Base-by-base conservation (phyloP, 139 green algal genomes). In the Picochlorum sp. region DNA sequence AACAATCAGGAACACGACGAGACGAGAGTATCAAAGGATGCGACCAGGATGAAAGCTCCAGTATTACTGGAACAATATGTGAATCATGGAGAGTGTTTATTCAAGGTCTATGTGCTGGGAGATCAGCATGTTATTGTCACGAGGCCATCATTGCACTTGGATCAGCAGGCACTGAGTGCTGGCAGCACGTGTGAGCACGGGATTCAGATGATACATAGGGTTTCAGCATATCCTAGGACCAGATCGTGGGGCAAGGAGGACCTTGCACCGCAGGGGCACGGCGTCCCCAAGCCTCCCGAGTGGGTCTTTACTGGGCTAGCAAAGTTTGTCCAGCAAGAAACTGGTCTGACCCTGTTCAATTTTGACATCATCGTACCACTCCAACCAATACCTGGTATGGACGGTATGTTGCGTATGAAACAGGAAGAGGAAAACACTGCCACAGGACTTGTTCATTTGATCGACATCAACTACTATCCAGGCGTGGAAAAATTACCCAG, bases 361-460 rank as follows among this genome's bases (percentile, higher is more conserved):
- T 95, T 95, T 75, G 87, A 95, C 60, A 70, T 95, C 18, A 85
- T 95, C 11, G 70, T 78, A n/a, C 85, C 85, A 13, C 54, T 69
- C 28, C 15, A 64, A 31, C 52, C 54, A 45, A 21, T 18, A 26
- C n/a, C 57, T 41, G 21, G 38, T 30, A 13, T 47, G 21, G 45
- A 62, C 47, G 26, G 13, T 56, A 38, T 50, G 54, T 24, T 31
- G 41, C 14, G 23, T 24, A 23, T n/a, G 9, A 21, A 14, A 15
- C 23, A 31, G 51, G 44, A 30, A 10, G 57, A 45, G 45, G 21
- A 37, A 23, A 54, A 26, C 15, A 54, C 47, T 9, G 34, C 47
- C n/a, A 63, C 65, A 45, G 60, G 61, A 18, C 45, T 76, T 7
- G 49, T 68, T 16, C 68, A 83, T 34, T 31, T 84, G 34, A 78